phyloP scores from a whole-genome alignment of 768 basidiomycete species.

The Kwoniella bestiolae region DNA sequence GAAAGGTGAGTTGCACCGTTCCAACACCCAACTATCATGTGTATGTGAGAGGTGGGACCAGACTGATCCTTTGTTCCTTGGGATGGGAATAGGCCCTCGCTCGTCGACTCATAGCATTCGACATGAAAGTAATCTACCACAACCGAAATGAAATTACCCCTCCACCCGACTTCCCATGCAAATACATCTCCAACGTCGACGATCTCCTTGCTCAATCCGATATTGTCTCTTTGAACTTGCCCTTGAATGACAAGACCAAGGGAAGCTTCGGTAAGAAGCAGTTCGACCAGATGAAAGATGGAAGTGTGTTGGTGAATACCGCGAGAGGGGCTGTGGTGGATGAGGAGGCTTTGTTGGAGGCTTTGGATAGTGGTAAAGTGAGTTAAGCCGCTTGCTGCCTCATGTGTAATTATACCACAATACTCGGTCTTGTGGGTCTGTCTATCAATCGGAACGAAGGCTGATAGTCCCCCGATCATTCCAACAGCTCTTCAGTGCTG shows the following conservation, averaged over 20 bases:
- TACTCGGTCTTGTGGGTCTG: slow-evolving; percentile 9
- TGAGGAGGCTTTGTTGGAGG: slow-evolving; percentile 81
- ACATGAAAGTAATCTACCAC: slow-evolving; percentile 83
- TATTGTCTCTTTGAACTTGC: slow-evolving; percentile 84
- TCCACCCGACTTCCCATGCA: slow-evolving; percentile 70
- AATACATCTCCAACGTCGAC: slow-evolving; percentile 69
- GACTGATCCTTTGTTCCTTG: no score
- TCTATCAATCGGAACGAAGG: background rate
- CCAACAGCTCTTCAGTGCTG: slow-evolving; percentile 72
- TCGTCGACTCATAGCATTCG: slow-evolving; percentile 67
- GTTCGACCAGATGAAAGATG: slow-evolving; percentile 77
- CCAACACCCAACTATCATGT: background rate
- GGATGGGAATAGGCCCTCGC: slow-evolving; percentile 67
- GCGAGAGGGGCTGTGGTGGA: slow-evolving; percentile 90
- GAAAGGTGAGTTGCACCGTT: slow-evolving; percentile 22
- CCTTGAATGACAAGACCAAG: slow-evolving; percentile 72
- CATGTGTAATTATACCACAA: background rate
- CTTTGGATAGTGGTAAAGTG: slow-evolving; percentile 85
- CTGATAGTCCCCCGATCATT: background rate
- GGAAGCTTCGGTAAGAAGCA: slow-evolving; percentile 74
- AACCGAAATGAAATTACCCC: slow-evolving; percentile 61
- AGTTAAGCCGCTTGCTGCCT: slow-evolving; percentile 57
- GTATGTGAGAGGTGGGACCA: slow-evolving; percentile 29
- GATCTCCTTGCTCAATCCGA: slow-evolving; percentile 73
- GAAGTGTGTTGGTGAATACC: slow-evolving; percentile 80